phyloP scores from a whole-genome alignment of 768 basidiomycete species.

The Chalciporus sphaerocephalus region DNA sequence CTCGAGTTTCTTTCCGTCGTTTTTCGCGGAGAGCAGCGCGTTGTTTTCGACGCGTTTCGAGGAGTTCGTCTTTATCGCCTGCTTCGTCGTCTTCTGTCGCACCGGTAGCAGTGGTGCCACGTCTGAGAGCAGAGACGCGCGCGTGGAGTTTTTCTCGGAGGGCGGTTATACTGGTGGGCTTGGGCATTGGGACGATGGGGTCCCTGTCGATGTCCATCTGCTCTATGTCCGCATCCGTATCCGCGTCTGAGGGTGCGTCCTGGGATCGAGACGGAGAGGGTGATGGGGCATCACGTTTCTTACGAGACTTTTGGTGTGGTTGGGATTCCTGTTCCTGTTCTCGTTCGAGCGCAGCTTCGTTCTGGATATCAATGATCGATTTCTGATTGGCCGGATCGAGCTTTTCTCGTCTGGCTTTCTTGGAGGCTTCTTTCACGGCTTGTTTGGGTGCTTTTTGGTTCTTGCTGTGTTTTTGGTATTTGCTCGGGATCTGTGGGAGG shows the following conservation, averaged over 20 bases:
- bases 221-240: conserved; percentile 14
- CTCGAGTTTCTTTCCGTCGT: conserved; percentile 79
- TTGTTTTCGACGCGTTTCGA: conserved; percentile 74
- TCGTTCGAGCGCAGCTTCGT: conserved; percentile 40
- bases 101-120: conserved; percentile 36
- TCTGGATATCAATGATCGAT: conserved; percentile 67
- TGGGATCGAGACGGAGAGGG: conserved; percentile 11
- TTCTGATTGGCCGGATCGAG: conserved; percentile 92
- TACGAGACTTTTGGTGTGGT: conserved; percentile 25
- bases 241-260: conserved; percentile 30
- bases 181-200: conserved; percentile 60
- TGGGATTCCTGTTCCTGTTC: conserved; percentile 24
- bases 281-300: conserved; percentile 45
- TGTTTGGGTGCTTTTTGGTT: conserved; percentile 81
- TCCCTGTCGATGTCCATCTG: conserved; percentile 31
- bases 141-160: conserved; percentile 73
- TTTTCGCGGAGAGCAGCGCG: conserved; percentile 82
- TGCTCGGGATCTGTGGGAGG: conserved; percentile 41
- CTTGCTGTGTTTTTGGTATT: conserved; percentile 86
- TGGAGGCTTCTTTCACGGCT: conserved; percentile 81
- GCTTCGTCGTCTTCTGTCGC: conserved; percentile 35
- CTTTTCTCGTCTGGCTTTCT: conserved; percentile 88
- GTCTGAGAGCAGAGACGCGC: conserved; percentile 66
- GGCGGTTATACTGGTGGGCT: conserved; percentile 53
- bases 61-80: conserved; percentile 70